Base-by-base conservation (phyloP, 2,329 filamentous ascomycete species). In the Calonectria fujianensis region DNA sequence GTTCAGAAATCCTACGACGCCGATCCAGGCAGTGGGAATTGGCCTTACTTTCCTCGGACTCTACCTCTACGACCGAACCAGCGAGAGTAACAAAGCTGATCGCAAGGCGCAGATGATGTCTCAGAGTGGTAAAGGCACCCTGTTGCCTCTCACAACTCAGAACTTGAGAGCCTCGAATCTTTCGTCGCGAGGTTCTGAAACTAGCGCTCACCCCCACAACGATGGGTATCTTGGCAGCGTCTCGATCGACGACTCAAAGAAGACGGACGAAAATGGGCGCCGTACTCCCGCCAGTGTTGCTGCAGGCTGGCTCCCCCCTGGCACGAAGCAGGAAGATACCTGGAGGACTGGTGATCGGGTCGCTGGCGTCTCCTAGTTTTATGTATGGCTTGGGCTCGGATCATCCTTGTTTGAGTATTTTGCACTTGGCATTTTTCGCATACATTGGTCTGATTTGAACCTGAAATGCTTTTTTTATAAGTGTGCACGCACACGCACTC, bases 1-100 rank as follows among this genome's bases (percentile, higher is more conserved):
- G 97, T 99, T 98, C 86, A 94, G 95, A 77, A 98, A 93, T 84
- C 92, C 94, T 1, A 98, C 97, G 39, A 98, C 95, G 7, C 90
- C 89, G 20, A 85, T 97, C 20, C 97, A 99, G 85, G 95, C 92
- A 1, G 89, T 94, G 52, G 97, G 97, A 20, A 98, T 99, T 81
- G 91, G 87, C 5, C 91, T 99, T 59, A 99, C 97, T 0, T 98
- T 98, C 82, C 81, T 98, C 37, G 97, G 97, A 0, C 89, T 99
- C 18, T 99, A 98, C 83, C 90, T 99, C 51, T 99, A 99, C 85
- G 97, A 99, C 85, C 93, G 97, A 74, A 98, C 95, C 24, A 96
- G 93, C 81, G 94, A 97, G 82, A 94, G 94, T 79, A 95, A 95
- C 82, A 96, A 96, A 83, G 96, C 95, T 41, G 96, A 98, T 83